A percentile compares a stretch with the other conserved stretches of the same genome.
These are phyloP conservation scores for Hysterangium stoloniferum DNA, from an alignment of 768 basidiomycete genomes.

Conservation along the genomic window DNA sequence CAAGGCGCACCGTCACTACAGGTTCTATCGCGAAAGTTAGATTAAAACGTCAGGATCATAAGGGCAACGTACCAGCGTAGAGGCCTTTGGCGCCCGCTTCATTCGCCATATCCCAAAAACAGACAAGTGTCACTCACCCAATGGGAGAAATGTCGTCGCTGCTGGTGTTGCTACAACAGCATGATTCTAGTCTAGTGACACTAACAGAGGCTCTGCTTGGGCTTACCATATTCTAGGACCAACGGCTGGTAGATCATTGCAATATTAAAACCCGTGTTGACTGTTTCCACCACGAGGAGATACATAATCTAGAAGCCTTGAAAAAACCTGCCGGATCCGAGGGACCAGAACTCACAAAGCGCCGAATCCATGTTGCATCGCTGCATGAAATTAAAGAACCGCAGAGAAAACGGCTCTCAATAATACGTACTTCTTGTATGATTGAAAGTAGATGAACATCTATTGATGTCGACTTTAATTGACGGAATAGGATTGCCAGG, in stretches of 20 bases:
- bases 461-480: neutral
- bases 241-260: slow-evolving; percentile 33
- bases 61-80: neutral
- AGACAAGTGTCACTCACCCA: neutral
- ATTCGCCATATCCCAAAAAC: neutral
- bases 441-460: neutral
- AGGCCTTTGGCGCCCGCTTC: no score
- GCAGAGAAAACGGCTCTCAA: neutral
- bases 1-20: neutral
- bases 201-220: neutral
- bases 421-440: neutral
- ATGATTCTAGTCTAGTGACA: neutral
- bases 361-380: slow-evolving; percentile 27
- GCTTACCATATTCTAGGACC: slow-evolving; percentile 28
- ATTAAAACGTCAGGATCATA: neutral
- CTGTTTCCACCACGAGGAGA: slow-evolving; percentile 29
- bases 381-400: slow-evolving; percentile 17
- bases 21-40: neutral
- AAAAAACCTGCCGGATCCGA: neutral
- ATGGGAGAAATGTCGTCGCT: neutral
- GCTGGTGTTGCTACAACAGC: neutral
- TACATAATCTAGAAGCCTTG: slow-evolving; percentile 19
- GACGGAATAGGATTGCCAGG: no score
- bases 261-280: slow-evolving; percentile 30
- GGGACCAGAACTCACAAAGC: slow-evolving; percentile 20